A percentile compares a stretch with the other conserved stretches of the same genome.
Evolutionary conservation across 495 filamentous ascomycete species (phyloP).

Genomic region (Talaromyces thailandensis): DNA sequence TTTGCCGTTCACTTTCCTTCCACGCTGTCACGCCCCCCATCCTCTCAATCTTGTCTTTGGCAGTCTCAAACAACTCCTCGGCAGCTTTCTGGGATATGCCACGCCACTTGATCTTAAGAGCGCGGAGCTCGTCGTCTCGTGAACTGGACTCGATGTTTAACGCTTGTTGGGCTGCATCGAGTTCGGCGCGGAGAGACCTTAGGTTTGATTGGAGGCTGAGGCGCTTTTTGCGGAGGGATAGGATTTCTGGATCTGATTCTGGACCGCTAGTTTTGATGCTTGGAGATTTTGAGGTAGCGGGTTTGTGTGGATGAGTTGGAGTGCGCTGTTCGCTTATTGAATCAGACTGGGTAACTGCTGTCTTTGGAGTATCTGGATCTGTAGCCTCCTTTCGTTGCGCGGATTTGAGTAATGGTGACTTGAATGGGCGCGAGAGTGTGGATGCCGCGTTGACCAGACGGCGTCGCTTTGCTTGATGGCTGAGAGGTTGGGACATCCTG

Average conservation of each 20-base stretch:
- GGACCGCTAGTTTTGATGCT: not conserved
- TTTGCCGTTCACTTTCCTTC: constrained; percentile 22
- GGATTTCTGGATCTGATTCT: constrained; percentile 7
- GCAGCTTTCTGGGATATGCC: constrained; percentile 38
- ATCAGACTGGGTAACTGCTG: constrained; percentile 5
- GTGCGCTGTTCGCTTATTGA: not conserved
- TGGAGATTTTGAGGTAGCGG: not conserved
- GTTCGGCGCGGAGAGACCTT: constrained; percentile 21
- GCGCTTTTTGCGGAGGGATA: constrained; percentile 24
- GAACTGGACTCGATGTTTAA: constrained; percentile 33
- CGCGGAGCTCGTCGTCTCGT: constrained; percentile 38
- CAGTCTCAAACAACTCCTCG: constrained; percentile 38
- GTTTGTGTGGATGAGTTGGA: not conserved
- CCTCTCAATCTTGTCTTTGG: constrained; percentile 29
- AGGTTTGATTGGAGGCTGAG: constrained; percentile 25
- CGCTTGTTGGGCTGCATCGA: constrained; percentile 44
- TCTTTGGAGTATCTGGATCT: constrained; percentile 6
- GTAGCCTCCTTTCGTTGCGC: constrained; percentile 6
- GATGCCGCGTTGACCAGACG: constrained; percentile 40
- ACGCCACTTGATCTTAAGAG: constrained; percentile 40
- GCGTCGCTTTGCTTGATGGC: constrained; percentile 39
- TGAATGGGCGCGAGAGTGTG: constrained; percentile 57
- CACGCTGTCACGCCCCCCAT: constrained; percentile 53
- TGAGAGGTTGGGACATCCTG: not conserved
- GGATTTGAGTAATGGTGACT: constrained; percentile 48